Conservation (phyloP, 2,329 filamentous ascomycete species). For the Nannizziopsis arthrosporioides region DNA sequence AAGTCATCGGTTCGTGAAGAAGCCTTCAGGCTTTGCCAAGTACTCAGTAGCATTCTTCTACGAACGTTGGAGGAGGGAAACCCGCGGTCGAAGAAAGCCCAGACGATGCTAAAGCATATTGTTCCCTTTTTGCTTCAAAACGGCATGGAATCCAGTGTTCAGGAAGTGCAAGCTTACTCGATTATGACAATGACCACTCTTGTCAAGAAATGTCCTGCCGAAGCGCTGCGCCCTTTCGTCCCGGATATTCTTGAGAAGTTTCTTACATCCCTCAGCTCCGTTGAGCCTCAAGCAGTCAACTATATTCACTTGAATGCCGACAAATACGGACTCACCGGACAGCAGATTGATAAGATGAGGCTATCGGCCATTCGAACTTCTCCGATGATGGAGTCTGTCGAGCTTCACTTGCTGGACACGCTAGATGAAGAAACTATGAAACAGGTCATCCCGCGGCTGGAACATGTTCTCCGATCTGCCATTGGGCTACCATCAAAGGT, state of each 20-base stretch:
- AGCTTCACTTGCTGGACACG: slow-evolving; percentile 67
- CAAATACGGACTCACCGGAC: slow-evolving; percentile 71
- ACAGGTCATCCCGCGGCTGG: slow-evolving; percentile 58
- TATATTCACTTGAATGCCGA: slow-evolving; percentile 83
- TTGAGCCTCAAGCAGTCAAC: slow-evolving; percentile 82
- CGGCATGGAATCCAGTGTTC: slow-evolving; percentile 74
- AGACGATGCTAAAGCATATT: slow-evolving; percentile 71
- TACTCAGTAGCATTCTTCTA: slow-evolving; percentile 72
- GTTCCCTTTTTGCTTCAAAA: slow-evolving; percentile 81
- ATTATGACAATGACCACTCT: slow-evolving; percentile 76
- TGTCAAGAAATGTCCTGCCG: slow-evolving; percentile 72
- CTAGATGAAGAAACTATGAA: slow-evolving; percentile 69
- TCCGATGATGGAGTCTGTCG: slow-evolving; percentile 84
- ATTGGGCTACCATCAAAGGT: slow-evolving; percentile 91
- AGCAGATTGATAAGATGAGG: slow-evolving; percentile 80
- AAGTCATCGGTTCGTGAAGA: slow-evolving; percentile 78
- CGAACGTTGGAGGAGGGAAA: slow-evolving; percentile 72
- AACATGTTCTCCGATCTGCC: slow-evolving; percentile 69
- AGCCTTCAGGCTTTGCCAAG: slow-evolving; percentile 70
- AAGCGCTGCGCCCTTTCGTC: slow-evolving; percentile 65
- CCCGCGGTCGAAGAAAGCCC: slow-evolving; percentile 52
- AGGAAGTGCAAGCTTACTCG: slow-evolving; percentile 77
- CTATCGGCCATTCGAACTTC: slow-evolving; percentile 71
- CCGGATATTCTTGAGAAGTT: slow-evolving; percentile 70
- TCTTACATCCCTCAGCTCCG: slow-evolving; percentile 67